These are phyloP conservation scores for Solanum clarkiae DNA, from an alignment of 257 asterid genomes.

Conservation along the genomic window DNA sequence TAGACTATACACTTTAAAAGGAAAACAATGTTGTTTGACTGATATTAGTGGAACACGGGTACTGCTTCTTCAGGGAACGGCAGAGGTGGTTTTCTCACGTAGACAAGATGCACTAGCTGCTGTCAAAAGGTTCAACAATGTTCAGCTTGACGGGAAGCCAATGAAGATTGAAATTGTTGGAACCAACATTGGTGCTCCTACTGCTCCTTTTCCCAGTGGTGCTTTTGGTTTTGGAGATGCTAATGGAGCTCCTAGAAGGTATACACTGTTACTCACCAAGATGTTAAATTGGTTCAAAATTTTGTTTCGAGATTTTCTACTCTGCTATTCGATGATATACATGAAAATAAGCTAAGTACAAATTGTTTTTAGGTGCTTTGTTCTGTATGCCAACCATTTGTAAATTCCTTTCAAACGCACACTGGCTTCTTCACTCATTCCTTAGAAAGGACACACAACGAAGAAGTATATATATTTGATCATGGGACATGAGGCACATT, in stretches of 20 bases:
- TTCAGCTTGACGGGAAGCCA: constrained; percentile 65
- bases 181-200: constrained; percentile 24
- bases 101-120: constrained; percentile 50
- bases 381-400: neutral
- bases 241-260: constrained; percentile 32
- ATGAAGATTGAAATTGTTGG: constrained; percentile 58
- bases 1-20: neutral
- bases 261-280: neutral
- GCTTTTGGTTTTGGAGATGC: constrained; percentile 22
- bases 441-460: neutral
- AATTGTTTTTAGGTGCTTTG: neutral
- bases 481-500: neutral
- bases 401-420: neutral
- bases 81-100: constrained; percentile 63
- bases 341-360: neutral
- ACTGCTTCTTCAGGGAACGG: constrained; percentile 64
- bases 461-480: neutral
- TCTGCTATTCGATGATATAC: neutral
- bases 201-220: constrained; percentile 7
- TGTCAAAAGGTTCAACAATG: constrained; percentile 50
- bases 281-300: neutral
- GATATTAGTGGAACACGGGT: neutral
- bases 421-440: neutral
- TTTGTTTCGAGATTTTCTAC: neutral
- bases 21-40: neutral